Evolutionary conservation across 2,329 filamentous ascomycete species (phyloP).

Genomic region (Colletotrichum tabaci): DNA sequence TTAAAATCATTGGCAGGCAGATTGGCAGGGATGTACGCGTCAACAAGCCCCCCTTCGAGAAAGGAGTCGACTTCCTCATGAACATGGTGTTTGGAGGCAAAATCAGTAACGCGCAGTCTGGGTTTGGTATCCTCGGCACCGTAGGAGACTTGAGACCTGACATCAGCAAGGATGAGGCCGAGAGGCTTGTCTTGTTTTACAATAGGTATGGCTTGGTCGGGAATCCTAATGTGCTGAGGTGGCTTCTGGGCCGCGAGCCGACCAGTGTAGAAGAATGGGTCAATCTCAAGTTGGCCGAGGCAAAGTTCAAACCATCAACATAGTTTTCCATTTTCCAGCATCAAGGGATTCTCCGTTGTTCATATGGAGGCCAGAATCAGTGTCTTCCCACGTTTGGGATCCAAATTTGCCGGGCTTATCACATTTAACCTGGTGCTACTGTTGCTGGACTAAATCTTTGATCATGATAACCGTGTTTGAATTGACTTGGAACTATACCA

Average conservation of each 20-base stretch:
- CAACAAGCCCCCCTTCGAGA: not conserved
- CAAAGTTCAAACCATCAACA: no score
- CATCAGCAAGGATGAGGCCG: constrained; percentile 10
- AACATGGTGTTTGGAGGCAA: not conserved
- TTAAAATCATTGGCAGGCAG: not conserved
- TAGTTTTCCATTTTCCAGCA: no score
- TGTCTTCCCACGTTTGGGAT: no score
- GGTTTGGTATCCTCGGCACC: not conserved
- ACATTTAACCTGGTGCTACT: no score
- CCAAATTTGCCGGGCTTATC: no score
- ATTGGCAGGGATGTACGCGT: constrained; percentile 6
- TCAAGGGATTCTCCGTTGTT: no score
- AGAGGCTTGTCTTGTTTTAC: constrained; percentile 15
- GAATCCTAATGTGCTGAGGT: constrained; percentile 5
- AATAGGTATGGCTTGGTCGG: constrained; percentile 15
- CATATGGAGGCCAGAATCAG: no score
- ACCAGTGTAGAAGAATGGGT: constrained; percentile 18
- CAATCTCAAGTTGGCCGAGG: not conserved
- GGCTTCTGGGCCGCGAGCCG: constrained; percentile 8
- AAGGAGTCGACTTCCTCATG: not conserved
- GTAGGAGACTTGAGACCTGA: constrained; percentile 12
- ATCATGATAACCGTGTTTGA: no score
- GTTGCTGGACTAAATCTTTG: no score
- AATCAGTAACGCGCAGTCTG: not conserved
- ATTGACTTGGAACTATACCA: no score